Evolutionary conservation across 1,284 basidiomycete species (phyloP).

Genomic region (Rhodotorula sp.): DNA sequence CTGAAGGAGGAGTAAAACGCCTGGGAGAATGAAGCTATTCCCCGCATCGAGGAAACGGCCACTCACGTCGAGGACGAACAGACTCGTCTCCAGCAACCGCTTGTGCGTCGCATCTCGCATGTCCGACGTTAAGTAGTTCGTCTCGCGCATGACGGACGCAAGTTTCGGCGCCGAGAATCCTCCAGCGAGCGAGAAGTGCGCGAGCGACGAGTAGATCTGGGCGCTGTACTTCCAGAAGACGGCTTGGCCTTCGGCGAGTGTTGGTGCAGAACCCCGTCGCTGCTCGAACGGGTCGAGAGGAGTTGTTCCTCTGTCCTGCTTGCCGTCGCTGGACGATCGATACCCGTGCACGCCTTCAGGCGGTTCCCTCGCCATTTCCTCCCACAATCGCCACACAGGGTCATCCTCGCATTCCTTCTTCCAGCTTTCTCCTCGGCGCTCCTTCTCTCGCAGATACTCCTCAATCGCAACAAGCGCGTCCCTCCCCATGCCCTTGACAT

Average conservation of each 20-base stretch:
- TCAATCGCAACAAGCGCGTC: slow-evolving; percentile 33
- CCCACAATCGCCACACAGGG: slow-evolving; percentile 34
- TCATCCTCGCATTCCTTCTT: slow-evolving; percentile 11
- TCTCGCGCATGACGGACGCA: slow-evolving; percentile 33
- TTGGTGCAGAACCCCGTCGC: neutral
- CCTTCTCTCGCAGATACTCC: slow-evolving; percentile 18
- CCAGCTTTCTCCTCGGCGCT: slow-evolving; percentile 1
- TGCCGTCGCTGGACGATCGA: neutral
- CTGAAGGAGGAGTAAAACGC: too few species aligned
- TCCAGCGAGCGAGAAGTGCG: slow-evolving; percentile 43
- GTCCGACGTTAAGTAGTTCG: slow-evolving; percentile 40
- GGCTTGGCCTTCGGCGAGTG: slow-evolving; percentile 38
- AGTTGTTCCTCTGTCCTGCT: neutral
- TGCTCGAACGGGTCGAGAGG: slow-evolving; percentile 12
- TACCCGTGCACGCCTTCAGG: slow-evolving; percentile 8
- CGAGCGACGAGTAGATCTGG: slow-evolving; percentile 36
- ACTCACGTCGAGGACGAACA: slow-evolving; percentile 32
- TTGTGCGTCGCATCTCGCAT: slow-evolving; percentile 41
- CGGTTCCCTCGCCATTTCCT: slow-evolving; percentile 28
- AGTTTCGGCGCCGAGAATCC: neutral
- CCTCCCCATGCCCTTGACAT: slow-evolving; percentile 16
- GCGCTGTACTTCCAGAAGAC: slow-evolving; percentile 42
- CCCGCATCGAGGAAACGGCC: neutral
- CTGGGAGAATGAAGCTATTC: neutral
- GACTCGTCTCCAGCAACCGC: slow-evolving; percentile 41